Conservation (phyloP, 1,284 basidiomycete species). For the Entoloma clypeatum region DNA sequence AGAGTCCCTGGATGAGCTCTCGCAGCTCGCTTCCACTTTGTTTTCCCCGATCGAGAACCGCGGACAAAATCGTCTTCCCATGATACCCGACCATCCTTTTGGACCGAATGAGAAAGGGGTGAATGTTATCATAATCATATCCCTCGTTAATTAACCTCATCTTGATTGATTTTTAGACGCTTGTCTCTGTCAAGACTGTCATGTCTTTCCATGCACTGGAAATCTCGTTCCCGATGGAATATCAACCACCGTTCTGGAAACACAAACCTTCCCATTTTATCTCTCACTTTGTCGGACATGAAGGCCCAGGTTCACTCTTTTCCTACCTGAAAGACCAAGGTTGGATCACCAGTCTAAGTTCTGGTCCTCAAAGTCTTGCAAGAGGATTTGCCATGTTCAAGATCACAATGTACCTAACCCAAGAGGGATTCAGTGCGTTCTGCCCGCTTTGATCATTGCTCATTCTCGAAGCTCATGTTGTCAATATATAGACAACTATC, state of each 20-base stretch:
- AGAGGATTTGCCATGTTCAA: slow-evolving; percentile 91
- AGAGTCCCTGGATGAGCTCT: slow-evolving; percentile 83
- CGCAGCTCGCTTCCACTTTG: slow-evolving; percentile 63
- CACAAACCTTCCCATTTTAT: slow-evolving; percentile 83
- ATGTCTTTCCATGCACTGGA: slow-evolving; percentile 89
- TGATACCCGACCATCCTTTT: slow-evolving; percentile 76
- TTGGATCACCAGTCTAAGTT: slow-evolving; percentile 82
- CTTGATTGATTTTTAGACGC: slow-evolving; percentile 46
- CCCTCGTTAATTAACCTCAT: slow-evolving; percentile 5
- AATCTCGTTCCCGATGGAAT: slow-evolving; percentile 85
- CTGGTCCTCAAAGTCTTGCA: slow-evolving; percentile 72
- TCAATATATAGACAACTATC: slow-evolving; percentile 64
- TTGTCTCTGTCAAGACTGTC: slow-evolving; percentile 87
- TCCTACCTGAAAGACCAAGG: slow-evolving; percentile 91
- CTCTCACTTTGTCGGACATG: slow-evolving; percentile 90
- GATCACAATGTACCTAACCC: slow-evolving; percentile 77
- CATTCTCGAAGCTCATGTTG: slow-evolving; percentile 6
- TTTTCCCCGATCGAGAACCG: slow-evolving; percentile 81
- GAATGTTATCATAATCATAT: slow-evolving; percentile 44
- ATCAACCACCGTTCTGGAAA: slow-evolving; percentile 77
- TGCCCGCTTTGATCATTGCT: slow-evolving; percentile 6
- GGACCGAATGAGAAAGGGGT: slow-evolving; percentile 69
- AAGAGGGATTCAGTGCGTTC: slow-evolving; percentile 78
- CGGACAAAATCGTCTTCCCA: slow-evolving; percentile 57
- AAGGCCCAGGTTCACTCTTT: slow-evolving; percentile 91